phyloP scores from a whole-genome alignment of 257 asterid species.

The Schizonepeta tenuifolia region DNA sequence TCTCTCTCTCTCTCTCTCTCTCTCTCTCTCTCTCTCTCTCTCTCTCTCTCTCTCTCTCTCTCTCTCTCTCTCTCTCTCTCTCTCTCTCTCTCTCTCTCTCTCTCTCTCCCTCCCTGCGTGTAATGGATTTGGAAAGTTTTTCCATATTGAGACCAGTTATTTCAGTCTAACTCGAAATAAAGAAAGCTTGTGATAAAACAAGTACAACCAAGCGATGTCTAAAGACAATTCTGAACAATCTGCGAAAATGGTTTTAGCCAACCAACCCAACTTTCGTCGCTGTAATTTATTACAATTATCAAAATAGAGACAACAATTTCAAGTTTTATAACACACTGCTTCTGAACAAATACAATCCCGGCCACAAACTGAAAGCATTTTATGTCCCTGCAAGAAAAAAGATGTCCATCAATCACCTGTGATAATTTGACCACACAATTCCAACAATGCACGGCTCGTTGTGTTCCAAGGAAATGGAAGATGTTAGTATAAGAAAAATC shows the following conservation, averaged over 20 bases:
- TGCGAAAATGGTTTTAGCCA: background rate
- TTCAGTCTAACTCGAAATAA: too few species aligned
- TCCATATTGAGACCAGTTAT: too few species aligned
- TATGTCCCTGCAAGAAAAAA: conserved; percentile 12
- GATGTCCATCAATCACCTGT: background rate
- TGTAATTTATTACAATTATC: conserved; percentile 27
- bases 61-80: too few species aligned
- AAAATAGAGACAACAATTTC: background rate
- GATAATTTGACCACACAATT: background rate
- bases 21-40: too few species aligned
- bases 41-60: too few species aligned
- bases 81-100: too few species aligned
- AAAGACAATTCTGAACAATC: background rate
- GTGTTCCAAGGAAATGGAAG: background rate
- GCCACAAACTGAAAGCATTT: background rate
- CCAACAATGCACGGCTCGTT: background rate
- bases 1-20: too few species aligned
- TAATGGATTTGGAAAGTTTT: too few species aligned
- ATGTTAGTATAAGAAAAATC: background rate
- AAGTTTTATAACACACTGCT: conserved; percentile 10
- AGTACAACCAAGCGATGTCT: too few species aligned
- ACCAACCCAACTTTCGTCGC: background rate
- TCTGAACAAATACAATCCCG: background rate
- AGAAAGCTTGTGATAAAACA: too few species aligned
- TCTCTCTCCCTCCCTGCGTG: too few species aligned